Base-by-base conservation (phyloP, 1,284 basidiomycete genomes). In the Calocybe gambosa region DNA sequence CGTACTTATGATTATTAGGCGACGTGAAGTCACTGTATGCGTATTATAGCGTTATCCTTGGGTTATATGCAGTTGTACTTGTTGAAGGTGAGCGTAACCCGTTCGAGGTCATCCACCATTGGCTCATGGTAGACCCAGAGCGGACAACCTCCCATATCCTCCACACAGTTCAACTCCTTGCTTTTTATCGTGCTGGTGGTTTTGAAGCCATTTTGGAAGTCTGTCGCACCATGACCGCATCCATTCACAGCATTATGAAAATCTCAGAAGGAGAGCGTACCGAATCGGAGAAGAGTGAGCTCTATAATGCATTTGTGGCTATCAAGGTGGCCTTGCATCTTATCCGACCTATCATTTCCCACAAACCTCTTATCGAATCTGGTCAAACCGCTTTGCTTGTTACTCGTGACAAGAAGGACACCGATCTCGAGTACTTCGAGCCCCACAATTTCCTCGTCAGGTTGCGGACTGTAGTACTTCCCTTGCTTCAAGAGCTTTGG, bases 371-470 rank as follows among this genome's bases (percentile, higher is more conserved):
- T 19, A 75, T 93, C 47, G 93, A 97, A 50, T 89, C 90, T 9
- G 74, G 82, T 1, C 93, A 98, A 62, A 95, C 93, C 0, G 62
- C 74, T 2, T 68, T 88, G 16, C 74, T 91, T 16, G 66, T 78
- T 44, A 84, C 81, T n/a, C 77, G 80, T 7, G 88, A 89, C 64
- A 89, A 87, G 65, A 78, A 80, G 57, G 83, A 87, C 25, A 82
- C 78, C 0, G 85, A 90, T 52, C 64, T 71, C 3, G 81, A 81
- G 38, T 88, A 84, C 62, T 96, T 95, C 55, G 85, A 93, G 57
- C 79, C 91, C 0, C 82, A 86, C 60, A 85, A 88, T 58, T 88
- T 96, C 64, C 74, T 99, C 42, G 82, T 98, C 50, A 80, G 77
- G 52, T 71, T 96, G 55, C 85, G 96, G 35, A 65, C 83, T 19